Evolutionary conservation across 2,329 filamentous ascomycete species (phyloP).

Genomic region (Bipolaris sorokiniana): DNA sequence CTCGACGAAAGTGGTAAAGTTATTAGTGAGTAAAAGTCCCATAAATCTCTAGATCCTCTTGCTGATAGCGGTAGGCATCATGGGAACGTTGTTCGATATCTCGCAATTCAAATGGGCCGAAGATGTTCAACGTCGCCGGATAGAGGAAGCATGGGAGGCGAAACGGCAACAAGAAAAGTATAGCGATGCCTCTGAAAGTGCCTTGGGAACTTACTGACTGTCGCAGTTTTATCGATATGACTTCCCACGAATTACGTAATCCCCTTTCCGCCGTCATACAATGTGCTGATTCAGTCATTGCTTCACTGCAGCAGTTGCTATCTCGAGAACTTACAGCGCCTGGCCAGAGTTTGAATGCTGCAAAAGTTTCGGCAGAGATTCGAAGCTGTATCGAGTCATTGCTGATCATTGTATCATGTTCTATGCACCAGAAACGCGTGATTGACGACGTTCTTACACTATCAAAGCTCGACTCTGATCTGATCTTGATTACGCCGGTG

Average conservation of each 20-base stretch:
- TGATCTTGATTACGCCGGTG: constrained; percentile 36
- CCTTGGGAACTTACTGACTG: constrained; percentile 8
- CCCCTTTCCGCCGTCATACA: constrained; percentile 50
- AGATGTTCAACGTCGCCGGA: constrained; percentile 39
- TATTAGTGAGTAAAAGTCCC: constrained; percentile 17
- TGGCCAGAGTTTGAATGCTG: constrained; percentile 5
- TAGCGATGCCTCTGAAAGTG: neutral
- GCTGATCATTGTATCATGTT: constrained; percentile 45
- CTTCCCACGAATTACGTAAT: constrained; percentile 48
- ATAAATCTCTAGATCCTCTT: no score
- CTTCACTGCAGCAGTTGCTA: constrained; percentile 32
- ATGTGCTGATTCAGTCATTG: constrained; percentile 51
- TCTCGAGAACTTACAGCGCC: constrained; percentile 4
- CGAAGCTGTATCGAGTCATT: constrained; percentile 39
- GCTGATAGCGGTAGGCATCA: constrained; percentile 27
- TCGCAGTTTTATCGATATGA: constrained; percentile 40
- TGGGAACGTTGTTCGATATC: constrained; percentile 48
- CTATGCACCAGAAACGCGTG: constrained; percentile 49
- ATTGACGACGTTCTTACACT: constrained; percentile 52
- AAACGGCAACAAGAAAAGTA: constrained; percentile 49
- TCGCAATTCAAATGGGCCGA: constrained; percentile 49
- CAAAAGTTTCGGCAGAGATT: constrained; percentile 25
- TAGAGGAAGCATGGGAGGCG: constrained; percentile 46
- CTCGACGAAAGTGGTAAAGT: constrained; percentile 33
- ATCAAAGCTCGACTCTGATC: constrained; percentile 39